Conservation (phyloP, 176 grass and related monocot species). For the Aegilops longissima region DNA sequence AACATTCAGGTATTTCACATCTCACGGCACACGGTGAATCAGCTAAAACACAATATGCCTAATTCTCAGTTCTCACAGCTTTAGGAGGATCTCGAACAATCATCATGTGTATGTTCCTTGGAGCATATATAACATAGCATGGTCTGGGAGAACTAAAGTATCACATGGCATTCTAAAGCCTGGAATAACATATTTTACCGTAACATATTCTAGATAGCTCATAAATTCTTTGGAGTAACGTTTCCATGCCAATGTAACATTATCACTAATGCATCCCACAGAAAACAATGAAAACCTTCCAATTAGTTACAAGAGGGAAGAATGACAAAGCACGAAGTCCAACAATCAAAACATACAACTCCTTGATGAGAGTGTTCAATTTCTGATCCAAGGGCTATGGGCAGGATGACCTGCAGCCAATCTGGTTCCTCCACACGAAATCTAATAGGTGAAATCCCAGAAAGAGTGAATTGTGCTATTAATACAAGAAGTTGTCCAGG, state of each 20-base stretch:
- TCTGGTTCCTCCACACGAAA: background rate
- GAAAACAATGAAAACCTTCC: background rate
- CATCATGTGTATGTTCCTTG: background rate
- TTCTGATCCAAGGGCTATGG: background rate
- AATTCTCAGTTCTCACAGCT: background rate
- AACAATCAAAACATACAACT: background rate
- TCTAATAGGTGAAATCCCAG: background rate
- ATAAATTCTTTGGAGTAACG: background rate
- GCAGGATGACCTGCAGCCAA: background rate
- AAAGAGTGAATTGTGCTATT: no score
- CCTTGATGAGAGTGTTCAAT: constrained; percentile 2
- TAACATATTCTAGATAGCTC: constrained; percentile 14
- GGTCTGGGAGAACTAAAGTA: background rate
- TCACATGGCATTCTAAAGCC: background rate
- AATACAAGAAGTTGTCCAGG: no score
- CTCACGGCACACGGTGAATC: background rate
- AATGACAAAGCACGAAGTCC: background rate
- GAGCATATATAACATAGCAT: background rate
- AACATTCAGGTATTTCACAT: background rate
- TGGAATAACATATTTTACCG: background rate
- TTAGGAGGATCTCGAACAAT: no score
- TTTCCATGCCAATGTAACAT: background rate
- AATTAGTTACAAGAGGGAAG: background rate
- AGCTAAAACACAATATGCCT: background rate
- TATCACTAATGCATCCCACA: background rate